These are phyloP conservation scores for Patellifolia procumbens DNA, from an alignment of 179 eudicot genomes.

Conservation along the genomic window DNA sequence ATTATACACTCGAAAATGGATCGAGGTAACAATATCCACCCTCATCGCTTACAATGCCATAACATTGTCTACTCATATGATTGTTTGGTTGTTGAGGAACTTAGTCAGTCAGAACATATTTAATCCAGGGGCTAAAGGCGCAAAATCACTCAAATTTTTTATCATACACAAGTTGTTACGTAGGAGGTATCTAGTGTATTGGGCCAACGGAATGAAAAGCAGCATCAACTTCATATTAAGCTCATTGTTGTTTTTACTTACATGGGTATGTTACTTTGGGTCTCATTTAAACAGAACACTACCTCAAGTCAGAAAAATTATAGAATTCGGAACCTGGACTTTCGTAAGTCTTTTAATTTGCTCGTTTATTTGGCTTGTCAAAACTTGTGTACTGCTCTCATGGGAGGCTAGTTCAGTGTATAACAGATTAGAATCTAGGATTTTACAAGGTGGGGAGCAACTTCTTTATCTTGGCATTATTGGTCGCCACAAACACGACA, in stretches of 20 bases:
- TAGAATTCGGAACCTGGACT: background rate
- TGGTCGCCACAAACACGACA: background rate
- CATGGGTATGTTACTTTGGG: background rate
- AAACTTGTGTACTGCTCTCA: background rate
- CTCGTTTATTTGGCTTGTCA: slow-evolving; percentile 3
- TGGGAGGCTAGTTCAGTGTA: slow-evolving; percentile 8
- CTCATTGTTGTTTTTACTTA: background rate
- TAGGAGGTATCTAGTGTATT: slow-evolving; percentile 4
- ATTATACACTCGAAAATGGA: background rate
- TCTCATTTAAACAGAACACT: background rate
- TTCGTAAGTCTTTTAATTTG: background rate
- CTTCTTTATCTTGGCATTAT: background rate
- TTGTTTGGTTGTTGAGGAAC: slow-evolving; percentile 7
- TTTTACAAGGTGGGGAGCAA: background rate
- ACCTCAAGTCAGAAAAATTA: background rate
- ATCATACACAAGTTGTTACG: background rate
- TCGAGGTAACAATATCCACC: background rate
- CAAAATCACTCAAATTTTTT: background rate
- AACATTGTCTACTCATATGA: slow-evolving; percentile 9
- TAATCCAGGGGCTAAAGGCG: too few relatives aligned
- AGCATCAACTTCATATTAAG: background rate
- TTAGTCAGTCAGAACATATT: background rate
- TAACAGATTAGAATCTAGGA: background rate
- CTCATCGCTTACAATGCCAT: slow-evolving; percentile 8
- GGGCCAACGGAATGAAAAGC: slow-evolving; percentile 8